Evolutionary conservation across 371 early-diverging fungal species (phyloP), one percentile per base, ranked within the genome.

Genomic region (Actinomucor elegans): DNA sequence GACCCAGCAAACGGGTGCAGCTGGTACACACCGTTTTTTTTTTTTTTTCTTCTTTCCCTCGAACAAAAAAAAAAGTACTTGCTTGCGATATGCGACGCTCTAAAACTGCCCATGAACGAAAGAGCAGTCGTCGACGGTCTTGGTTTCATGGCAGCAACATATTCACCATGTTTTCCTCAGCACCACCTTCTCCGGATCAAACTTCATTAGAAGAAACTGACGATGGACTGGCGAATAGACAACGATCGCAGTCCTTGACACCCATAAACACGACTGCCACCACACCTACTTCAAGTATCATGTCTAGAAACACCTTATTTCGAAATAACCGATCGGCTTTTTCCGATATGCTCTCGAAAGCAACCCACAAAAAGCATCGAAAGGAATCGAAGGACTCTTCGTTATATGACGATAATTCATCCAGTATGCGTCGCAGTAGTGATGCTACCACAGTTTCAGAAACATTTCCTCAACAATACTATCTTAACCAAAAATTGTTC

Each of bases 141-240:
- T 65, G 65, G 65, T 65, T 65, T 35, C 50, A 56, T 24, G 41
- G 48, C 11, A 36, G 28, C n/a, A 32, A 42, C 14, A 15, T 65
- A 8, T 59, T 59, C 18, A 53, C 28, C 15, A 41, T 59, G 42
- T 65, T 65, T 32, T 41, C 56, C 37, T 64, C 64, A 6, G 55
- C 55, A 7, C 64, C 64, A 12, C 47, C 59, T 35, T 64, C 64
- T 10, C 64, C 64, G 1, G 64, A 57, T 29, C 20, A 23, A 24
- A 32, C 20, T 51, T 14, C 31, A 27, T 20, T 24, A 36, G 27
- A 36, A n/a, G 32, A 15, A 4, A 9, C 24, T 24, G 28, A 34
- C 8, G 44, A 44, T 31, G 21, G 27, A 15, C 27, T 33, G 20
- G 24, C n/a, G 31, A 18, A 18, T 32, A 36, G 18, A 24, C 57